Percentiles rank a stretch among this genome's conserved stretches.
These are phyloP conservation scores for Paxillus involutus DNA, from an alignment of 768 basidiomycete genomes.

Conservation along the genomic window DNA sequence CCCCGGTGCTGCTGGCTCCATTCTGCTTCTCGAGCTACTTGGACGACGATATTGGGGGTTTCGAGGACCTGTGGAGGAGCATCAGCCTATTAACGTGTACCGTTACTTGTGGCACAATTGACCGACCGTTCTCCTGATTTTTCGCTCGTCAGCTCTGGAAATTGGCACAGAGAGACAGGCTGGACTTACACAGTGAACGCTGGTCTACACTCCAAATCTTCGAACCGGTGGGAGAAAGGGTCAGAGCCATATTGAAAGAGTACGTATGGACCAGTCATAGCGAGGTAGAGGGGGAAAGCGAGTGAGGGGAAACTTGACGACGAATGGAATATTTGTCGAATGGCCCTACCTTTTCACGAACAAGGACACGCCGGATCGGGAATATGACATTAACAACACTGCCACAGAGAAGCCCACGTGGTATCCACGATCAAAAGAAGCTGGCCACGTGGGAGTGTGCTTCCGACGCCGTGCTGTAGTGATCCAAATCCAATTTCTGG, in stretches of 20 bases:
- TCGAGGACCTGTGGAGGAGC: conserved; percentile 44
- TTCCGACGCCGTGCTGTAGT: conserved; percentile 2
- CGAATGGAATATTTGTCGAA: conserved; percentile 9
- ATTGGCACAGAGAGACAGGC: conserved; percentile 1
- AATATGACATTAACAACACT: conserved; percentile 26
- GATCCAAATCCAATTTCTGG: background rate
- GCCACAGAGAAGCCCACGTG: conserved; percentile 35
- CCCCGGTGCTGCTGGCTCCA: conserved; percentile 69
- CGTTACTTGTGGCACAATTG: background rate
- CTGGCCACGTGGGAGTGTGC: conserved; percentile 36
- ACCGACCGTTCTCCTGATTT: conserved; percentile 24
- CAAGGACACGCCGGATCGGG: conserved; percentile 43
- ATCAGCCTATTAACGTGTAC: background rate
- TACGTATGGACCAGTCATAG: conserved; percentile 41
- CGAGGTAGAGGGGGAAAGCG: conserved; percentile 20
- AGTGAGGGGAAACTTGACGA: conserved; percentile 12
- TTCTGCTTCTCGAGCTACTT: conserved; percentile 59
- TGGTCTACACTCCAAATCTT: conserved; percentile 60
- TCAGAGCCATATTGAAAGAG: conserved; percentile 68
- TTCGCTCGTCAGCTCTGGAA: conserved; percentile 2
- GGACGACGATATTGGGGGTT: conserved; percentile 61
- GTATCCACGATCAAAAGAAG: conserved; percentile 16
- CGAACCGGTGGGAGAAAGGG: conserved; percentile 57
- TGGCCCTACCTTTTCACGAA: conserved; percentile 34
- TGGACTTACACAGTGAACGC: conserved; percentile 68